Conservation (phyloP, 306 rosid genomes). For the Citrullus colocynthis region DNA sequence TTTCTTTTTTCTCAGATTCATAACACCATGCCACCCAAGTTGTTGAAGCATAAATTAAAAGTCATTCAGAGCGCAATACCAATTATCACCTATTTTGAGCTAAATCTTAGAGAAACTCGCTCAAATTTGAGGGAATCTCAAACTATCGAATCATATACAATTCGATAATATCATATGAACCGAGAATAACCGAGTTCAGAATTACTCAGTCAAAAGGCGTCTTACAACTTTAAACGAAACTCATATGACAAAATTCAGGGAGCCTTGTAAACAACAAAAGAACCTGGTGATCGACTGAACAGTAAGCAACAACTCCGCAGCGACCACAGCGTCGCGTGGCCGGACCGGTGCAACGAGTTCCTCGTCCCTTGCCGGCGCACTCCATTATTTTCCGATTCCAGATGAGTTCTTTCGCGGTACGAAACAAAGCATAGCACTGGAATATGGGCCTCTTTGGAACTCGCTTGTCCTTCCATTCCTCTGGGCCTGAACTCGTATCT, state of each 20-base stretch:
- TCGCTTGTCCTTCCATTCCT: neutral
- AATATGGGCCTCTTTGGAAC: neutral
- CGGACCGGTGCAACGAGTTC: slow-evolving; percentile 47
- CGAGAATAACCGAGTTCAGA: neutral
- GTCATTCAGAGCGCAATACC: neutral
- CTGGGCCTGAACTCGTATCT: neutral
- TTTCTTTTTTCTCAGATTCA: neutral
- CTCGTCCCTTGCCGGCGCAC: slow-evolving; percentile 73
- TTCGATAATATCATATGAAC: no score
- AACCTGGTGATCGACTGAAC: slow-evolving; percentile 79
- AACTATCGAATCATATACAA: neutral
- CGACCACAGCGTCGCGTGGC: slow-evolving; percentile 50
- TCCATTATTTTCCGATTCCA: slow-evolving; percentile 27
- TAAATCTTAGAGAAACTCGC: neutral
- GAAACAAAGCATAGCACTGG: neutral
- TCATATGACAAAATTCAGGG: neutral
- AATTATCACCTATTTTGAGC: neutral
- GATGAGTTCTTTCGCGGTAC: neutral
- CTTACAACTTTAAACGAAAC: neutral
- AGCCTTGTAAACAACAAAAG: neutral
- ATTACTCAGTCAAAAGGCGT: neutral
- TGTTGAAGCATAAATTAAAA: neutral
- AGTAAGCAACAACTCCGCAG: slow-evolving; percentile 78
- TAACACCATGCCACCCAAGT: neutral
- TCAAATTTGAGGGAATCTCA: neutral